phyloP scores from a whole-genome alignment of 2,329 filamentous ascomycete species.

The Emergomyces pasteurianus region DNA sequence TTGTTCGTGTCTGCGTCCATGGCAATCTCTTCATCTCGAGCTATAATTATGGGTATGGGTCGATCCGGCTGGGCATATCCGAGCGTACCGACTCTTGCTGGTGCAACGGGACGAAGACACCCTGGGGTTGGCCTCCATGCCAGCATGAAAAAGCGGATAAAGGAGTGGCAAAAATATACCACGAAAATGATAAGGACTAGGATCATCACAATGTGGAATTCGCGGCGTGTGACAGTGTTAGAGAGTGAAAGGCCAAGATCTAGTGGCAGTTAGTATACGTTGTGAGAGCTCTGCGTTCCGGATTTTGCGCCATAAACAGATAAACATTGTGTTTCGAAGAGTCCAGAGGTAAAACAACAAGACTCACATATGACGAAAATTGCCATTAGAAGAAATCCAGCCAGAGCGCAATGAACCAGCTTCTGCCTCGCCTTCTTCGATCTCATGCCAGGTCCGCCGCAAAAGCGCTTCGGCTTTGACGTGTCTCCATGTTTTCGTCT shows the following conservation, averaged over 20 bases:
- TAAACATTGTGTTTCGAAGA: not conserved
- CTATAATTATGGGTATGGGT: constrained; percentile 66
- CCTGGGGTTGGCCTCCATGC: constrained; percentile 38
- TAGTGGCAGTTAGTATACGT: constrained; percentile 23
- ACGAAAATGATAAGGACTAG: constrained; percentile 62
- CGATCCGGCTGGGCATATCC: constrained; percentile 58
- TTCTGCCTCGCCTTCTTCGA: constrained; percentile 24
- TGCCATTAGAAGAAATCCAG: constrained; percentile 48
- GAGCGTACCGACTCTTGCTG: constrained; percentile 42
- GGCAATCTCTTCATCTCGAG: constrained; percentile 57
- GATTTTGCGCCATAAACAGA: not conserved
- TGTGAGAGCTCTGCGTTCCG: not conserved
- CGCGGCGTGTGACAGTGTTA: constrained; percentile 49
- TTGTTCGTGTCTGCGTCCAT: not conserved
- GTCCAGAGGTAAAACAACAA: not conserved
- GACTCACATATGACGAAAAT: constrained; percentile 55
- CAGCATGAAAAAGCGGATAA: constrained; percentile 61
- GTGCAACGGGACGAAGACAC: constrained; percentile 26
- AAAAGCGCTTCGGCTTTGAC: constrained; percentile 10
- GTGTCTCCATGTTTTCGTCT: constrained; percentile 5
- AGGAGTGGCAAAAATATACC: constrained; percentile 68
- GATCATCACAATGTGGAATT: constrained; percentile 70
- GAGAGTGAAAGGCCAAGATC: constrained; percentile 63
- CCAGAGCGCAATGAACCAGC: constrained; percentile 51
- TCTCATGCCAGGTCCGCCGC: constrained; percentile 9